Evolutionary conservation across 805 yeast genomes (phyloP).

Genomic region (Yarrowia yakushimensis): DNA sequence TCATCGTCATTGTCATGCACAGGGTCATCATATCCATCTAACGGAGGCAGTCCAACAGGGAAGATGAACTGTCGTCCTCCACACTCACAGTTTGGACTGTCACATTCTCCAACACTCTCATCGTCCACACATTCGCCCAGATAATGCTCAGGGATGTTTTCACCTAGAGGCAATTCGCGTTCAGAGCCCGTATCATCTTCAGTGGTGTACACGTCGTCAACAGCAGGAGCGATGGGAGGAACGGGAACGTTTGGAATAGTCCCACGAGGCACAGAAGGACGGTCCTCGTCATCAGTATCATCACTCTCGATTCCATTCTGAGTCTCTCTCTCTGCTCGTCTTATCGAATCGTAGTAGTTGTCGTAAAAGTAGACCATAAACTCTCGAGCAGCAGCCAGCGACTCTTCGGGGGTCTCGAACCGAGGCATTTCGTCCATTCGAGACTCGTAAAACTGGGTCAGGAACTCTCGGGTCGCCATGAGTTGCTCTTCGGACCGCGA

Average conservation of each 20-base stretch:
- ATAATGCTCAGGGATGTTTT: background rate
- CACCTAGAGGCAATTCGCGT: background rate
- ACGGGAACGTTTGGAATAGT: background rate
- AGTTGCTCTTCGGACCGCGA: background rate
- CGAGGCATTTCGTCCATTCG: background rate
- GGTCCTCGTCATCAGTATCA: background rate
- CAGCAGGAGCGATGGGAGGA: background rate
- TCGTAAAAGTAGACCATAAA: conserved; percentile 2
- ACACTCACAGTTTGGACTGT: background rate
- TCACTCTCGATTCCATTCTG: background rate
- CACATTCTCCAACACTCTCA: background rate
- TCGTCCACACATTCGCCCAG: background rate
- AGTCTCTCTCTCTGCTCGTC: background rate
- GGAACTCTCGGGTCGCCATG: background rate
- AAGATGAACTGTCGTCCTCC: background rate
- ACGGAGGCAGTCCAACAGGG: background rate
- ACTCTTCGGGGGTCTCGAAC: background rate
- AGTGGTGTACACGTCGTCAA: background rate
- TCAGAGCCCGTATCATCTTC: background rate
- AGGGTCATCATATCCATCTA: background rate
- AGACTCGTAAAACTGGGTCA: conserved; percentile 1
- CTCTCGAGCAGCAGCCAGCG: background rate
- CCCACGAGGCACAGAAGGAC: background rate
- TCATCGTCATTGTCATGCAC: background rate
- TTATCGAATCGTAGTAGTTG: background rate